phyloP scores from a whole-genome alignment of 2,329 filamentous ascomycete species.

The Stachybotrys echinatus region DNA sequence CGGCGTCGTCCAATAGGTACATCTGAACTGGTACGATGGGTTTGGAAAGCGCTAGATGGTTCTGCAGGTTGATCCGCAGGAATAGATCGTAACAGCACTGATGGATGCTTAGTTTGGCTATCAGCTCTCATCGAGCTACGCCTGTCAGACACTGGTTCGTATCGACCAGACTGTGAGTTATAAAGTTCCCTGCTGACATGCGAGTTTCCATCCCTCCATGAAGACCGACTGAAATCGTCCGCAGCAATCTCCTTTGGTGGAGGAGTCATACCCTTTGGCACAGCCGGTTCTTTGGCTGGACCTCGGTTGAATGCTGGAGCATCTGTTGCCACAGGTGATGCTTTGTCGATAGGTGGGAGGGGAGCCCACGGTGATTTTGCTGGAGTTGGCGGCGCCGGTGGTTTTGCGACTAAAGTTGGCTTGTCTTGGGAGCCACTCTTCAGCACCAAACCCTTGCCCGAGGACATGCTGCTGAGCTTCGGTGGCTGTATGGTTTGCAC shows the following conservation, averaged over 20 bases:
- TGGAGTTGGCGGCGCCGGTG: constrained; percentile 59
- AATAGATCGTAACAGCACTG: constrained; percentile 70
- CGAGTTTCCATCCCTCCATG: constrained; percentile 67
- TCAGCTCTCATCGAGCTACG: constrained; percentile 66
- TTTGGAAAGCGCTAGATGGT: constrained; percentile 82
- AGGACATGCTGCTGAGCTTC: constrained; percentile 41
- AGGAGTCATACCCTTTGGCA: constrained; percentile 47
- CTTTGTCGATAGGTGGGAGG: constrained; percentile 78
- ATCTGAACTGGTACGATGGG: constrained; percentile 62
- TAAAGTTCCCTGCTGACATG: constrained; percentile 71
- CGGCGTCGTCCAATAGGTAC: constrained; percentile 69
- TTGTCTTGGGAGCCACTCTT: constrained; percentile 63
- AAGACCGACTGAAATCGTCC: constrained; percentile 83
- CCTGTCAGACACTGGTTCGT: constrained; percentile 81
- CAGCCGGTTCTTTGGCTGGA: constrained; percentile 49
- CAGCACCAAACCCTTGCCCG: constrained; percentile 57
- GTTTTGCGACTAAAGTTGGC: constrained; percentile 68
- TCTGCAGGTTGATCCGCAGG: constrained; percentile 67
- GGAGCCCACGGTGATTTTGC: constrained; percentile 89
- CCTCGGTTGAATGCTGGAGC: constrained; percentile 39
- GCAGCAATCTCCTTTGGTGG: constrained; percentile 77
- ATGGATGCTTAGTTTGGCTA: constrained; percentile 62
- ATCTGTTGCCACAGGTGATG: constrained; percentile 64
- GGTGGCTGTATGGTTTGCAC: constrained; percentile 31
- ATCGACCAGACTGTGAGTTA: constrained; percentile 92